Conservation (phyloP, 106 monocot genomes). For the Dioscorea alata region DNA sequence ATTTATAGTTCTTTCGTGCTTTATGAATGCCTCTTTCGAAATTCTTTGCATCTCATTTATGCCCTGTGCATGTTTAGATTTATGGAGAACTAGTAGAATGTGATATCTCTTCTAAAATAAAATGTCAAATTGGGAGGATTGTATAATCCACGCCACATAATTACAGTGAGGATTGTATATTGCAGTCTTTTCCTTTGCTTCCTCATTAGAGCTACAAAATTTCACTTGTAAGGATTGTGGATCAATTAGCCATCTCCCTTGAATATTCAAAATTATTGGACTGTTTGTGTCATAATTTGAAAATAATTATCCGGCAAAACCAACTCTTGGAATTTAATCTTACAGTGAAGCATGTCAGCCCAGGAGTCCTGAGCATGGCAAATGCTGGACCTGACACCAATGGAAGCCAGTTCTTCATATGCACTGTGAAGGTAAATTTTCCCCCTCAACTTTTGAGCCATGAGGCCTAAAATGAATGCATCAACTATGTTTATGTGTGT, state of each 20-base stretch:
- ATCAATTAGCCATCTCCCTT: not conserved
- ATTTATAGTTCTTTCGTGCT: too few relatives aligned
- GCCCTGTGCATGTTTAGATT: too few relatives aligned
- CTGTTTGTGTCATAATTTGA: not conserved
- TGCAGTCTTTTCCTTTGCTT: too few relatives aligned
- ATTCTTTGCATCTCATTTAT: too few relatives aligned
- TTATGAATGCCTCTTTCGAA: too few relatives aligned
- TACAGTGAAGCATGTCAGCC: constrained; percentile 72
- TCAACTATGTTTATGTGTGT: not conserved
- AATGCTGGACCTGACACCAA: constrained; percentile 83
- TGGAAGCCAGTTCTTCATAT: constrained; percentile 88
- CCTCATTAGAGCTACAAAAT: not conserved
- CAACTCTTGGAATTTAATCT: constrained; percentile 4
- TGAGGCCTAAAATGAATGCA: too few relatives aligned
- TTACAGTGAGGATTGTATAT: too few relatives aligned
- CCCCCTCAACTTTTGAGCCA: not conserved
- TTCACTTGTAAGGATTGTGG: not conserved
- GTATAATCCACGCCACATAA: too few relatives aligned
- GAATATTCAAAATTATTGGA: not conserved
- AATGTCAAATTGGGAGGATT: too few relatives aligned
- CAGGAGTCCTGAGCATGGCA: constrained; percentile 91
- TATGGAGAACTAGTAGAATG: too few relatives aligned
- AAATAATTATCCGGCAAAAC: not conserved
- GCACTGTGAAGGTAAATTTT: constrained; percentile 66
- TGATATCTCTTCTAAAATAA: too few relatives aligned